Evolutionary conservation across 768 basidiomycete species (phyloP), one percentile per base, ranked within the genome.

Genomic region (Leccinum uliginosum): DNA sequence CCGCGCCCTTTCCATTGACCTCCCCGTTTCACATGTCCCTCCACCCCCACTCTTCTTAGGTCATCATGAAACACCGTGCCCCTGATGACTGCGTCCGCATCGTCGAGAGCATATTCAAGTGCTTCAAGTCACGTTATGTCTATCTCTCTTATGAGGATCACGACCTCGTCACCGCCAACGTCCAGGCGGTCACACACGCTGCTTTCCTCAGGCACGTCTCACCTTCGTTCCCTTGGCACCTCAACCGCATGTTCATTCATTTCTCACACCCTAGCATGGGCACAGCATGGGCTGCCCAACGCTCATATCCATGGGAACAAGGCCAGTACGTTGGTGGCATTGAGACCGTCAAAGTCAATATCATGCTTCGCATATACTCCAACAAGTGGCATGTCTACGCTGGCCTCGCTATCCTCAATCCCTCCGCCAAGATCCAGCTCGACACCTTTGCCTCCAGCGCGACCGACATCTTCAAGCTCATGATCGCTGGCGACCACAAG

Each of bases 371-470:
- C 0, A 98, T 99, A 65, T 99, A 98, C 73, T 83, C 92, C 45
- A 97, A 94, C 72, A 89, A 93, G 59, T 99, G 94, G 94, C 96
- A 99, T 74, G 96, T 99, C 67, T 99, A 99, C 70, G 96, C 96
- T 14, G 96, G 97, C 2, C 83, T 99, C n/a, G 96, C 96, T 1
- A 92, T 98, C 69, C 82, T 99, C 59, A 98, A 99, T 72, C 96
- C 97, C 5, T 86, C 81, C 11, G 97, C 97, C 0, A 82, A 83
- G 43, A 71, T 79, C 1, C 96, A 98, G 69, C 98, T 99, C 61
- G 81, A 97, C 63, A 93, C 96, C 62, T 99, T 87, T 68, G 87
- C 96, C 3, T 81, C 83, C 57, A 89, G 86, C 65, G 84, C 85
- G 8, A 90, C 89, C 3, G 93, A 93, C 56, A 79, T 98, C 27